Conservation (phyloP, 2,329 filamentous ascomycete genomes). For the Paecilomyces formosus region DNA sequence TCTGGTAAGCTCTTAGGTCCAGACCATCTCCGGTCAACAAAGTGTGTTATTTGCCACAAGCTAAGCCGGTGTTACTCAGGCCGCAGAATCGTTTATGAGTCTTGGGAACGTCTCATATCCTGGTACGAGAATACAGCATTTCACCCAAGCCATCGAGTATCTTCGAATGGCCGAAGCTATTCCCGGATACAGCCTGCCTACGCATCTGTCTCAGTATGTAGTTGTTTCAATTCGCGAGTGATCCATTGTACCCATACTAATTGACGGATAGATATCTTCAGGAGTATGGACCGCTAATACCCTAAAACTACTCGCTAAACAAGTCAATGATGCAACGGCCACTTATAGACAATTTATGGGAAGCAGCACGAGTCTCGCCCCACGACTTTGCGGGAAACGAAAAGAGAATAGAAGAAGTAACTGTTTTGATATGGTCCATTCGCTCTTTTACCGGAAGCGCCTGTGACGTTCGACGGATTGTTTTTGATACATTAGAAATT, state of each 20-base stretch:
- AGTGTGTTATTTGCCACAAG: background rate
- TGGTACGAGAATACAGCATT: constrained; percentile 38
- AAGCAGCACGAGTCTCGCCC: background rate
- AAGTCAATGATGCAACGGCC: background rate
- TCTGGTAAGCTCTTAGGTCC: constrained; percentile 25
- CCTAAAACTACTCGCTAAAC: background rate
- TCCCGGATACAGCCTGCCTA: constrained; percentile 34
- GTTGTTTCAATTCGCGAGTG: background rate
- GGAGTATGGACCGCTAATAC: background rate
- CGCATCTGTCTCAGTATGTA: constrained; percentile 41
- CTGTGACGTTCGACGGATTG: background rate
- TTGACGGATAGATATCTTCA: background rate
- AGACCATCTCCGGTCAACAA: background rate
- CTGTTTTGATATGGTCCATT: background rate
- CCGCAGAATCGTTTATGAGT: constrained; percentile 47
- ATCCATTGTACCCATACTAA: background rate
- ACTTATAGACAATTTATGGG: background rate
- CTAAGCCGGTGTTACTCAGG: constrained; percentile 22
- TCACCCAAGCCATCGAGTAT: constrained; percentile 39
- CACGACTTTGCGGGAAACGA: background rate
- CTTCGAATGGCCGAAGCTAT: constrained; percentile 37
- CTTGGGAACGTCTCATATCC: constrained; percentile 44
- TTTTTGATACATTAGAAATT: background rate
- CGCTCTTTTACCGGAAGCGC: background rate
- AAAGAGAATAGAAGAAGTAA: background rate